phyloP scores from a whole-genome alignment of 768 basidiomycete species.

The Pleurotus giganteus region DNA sequence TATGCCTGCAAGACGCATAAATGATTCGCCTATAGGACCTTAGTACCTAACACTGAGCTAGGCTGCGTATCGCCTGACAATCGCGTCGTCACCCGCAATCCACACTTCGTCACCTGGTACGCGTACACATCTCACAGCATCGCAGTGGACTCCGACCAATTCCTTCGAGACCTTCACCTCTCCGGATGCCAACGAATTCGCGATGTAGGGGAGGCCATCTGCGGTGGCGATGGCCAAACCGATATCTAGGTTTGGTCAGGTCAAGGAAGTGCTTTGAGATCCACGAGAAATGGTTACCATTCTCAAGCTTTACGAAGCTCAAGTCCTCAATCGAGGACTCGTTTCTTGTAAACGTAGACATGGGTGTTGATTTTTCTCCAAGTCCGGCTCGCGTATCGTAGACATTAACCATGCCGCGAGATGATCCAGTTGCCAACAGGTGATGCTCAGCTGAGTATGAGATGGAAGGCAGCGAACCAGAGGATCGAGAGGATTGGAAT shows the following conservation, averaged over 20 bases:
- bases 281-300: background rate
- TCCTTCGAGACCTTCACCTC: slow-evolving; percentile 38
- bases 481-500: slow-evolving; percentile 12
- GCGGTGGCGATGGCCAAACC: slow-evolving; percentile 48
- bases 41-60: too few species aligned
- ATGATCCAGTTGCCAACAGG: slow-evolving; percentile 59
- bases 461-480: slow-evolving; percentile 38
- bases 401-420: slow-evolving; percentile 50
- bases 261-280: slow-evolving; percentile 6
- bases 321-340: slow-evolving; percentile 51
- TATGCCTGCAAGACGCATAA: too few species aligned
- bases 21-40: too few species aligned
- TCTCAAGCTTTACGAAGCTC: slow-evolving; percentile 24
- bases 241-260: slow-evolving; percentile 14
- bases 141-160: slow-evolving; percentile 59
- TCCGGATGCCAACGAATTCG: slow-evolving; percentile 42
- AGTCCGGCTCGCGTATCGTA: slow-evolving; percentile 47
- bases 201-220: slow-evolving; percentile 62
- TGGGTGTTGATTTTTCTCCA: slow-evolving; percentile 24
- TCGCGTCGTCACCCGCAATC: slow-evolving; percentile 63
- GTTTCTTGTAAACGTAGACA: slow-evolving; percentile 44
- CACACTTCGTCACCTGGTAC: slow-evolving; percentile 35
- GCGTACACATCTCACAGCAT: slow-evolving; percentile 47
- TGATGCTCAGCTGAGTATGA: slow-evolving; percentile 36
- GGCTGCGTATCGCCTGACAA: slow-evolving; percentile 47